phyloP scores from a whole-genome alignment of 2,329 filamentous ascomycete species.

The Neobulgaria alba region DNA sequence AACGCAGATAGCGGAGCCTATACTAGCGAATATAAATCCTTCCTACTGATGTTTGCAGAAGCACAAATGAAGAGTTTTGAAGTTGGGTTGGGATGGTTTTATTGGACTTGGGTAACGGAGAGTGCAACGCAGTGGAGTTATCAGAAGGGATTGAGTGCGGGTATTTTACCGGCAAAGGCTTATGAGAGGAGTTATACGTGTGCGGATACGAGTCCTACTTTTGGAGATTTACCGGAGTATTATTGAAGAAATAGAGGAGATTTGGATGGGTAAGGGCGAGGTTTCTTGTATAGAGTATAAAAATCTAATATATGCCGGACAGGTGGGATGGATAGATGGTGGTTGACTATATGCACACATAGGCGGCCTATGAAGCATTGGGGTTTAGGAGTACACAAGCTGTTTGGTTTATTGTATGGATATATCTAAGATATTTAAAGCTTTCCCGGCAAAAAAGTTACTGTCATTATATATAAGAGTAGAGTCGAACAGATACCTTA shows the following conservation, averaged over 20 bases:
- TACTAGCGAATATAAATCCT: conserved; percentile 69
- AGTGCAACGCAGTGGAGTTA: conserved; percentile 85
- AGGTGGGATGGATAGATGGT: no score
- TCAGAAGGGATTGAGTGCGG: conserved; percentile 66
- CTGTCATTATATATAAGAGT: no score
- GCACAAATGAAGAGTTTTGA: conserved; percentile 96
- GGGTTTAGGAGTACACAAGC: no score
- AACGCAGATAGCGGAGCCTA: conserved; percentile 67
- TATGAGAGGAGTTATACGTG: conserved; percentile 66
- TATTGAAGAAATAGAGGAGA: conserved; percentile 36
- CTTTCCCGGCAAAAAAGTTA: no score
- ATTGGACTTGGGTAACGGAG: conserved; percentile 98
- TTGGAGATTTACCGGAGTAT: conserved; percentile 43
- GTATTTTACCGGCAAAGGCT: conserved; percentile 70
- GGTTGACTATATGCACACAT: no score
- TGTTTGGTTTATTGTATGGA: no score
- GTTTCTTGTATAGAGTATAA: no score
- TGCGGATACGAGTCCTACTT: conserved; percentile 43
- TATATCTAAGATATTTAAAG: no score
- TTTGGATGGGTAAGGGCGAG: no score
- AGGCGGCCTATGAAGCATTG: no score
- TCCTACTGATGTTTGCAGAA: conserved; percentile 82
- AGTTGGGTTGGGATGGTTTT: conserved; percentile 94
- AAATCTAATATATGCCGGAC: no score
- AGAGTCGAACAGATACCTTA: no score